Evolutionary conservation across 441 rosid genomes (phyloP).

Genomic region (Brassica balearica): DNA sequence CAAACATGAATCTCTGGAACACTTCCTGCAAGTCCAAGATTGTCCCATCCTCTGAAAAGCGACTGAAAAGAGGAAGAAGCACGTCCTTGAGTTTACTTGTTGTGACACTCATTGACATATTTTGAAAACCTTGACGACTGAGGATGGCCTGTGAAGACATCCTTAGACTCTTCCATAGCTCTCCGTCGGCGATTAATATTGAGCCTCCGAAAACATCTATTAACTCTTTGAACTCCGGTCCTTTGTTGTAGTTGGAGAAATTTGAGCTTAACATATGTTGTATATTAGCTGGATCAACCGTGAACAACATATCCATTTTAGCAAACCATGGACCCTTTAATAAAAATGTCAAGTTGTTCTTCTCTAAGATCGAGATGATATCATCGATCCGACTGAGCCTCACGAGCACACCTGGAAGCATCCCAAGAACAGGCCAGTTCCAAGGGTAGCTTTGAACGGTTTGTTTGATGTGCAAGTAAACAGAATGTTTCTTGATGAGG

Average conservation of each 20-base stretch:
- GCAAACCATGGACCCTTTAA: constrained; percentile 33
- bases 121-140: constrained; percentile 34
- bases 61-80: background rate
- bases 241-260: background rate
- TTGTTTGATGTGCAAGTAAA: constrained; percentile 4
- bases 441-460: background rate
- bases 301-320: background rate
- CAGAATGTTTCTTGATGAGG: background rate
- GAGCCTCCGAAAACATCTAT: background rate
- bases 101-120: constrained; percentile 38
- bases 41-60: background rate
- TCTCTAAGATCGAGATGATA: constrained; percentile 15
- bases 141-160: background rate
- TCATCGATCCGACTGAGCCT: constrained; percentile 9
- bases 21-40: constrained; percentile 48
- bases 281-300: background rate
- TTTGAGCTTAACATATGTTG: background rate
- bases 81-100: constrained; percentile 15
- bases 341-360: constrained; percentile 6
- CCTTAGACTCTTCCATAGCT: constrained; percentile 46
- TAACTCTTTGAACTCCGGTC: background rate
- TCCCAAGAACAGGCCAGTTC: constrained; percentile 2
- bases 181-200: constrained; percentile 48
- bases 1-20: constrained; percentile 35
- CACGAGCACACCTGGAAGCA: constrained; percentile 38